Evolutionary conservation across 352 stramenopile genomes (phyloP).

Genomic region (Pythium grandisporangium): DNA sequence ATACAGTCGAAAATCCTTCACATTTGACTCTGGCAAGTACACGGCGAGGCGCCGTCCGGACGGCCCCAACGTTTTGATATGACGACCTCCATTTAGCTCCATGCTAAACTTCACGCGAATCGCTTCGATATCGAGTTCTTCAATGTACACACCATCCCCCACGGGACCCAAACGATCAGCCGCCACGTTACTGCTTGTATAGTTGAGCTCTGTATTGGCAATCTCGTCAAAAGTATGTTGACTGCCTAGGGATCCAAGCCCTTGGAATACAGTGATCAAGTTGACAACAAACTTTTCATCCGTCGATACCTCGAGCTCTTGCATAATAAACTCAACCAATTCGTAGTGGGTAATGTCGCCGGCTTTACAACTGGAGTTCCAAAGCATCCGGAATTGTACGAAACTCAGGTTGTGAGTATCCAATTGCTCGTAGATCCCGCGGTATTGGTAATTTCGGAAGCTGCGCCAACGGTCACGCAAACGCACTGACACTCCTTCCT

Average conservation of each 20-base stretch:
- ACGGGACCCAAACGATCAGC: slow-evolving; percentile 16
- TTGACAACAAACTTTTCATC: slow-evolving; percentile 89
- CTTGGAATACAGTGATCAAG: slow-evolving; percentile 85
- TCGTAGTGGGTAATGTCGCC: slow-evolving; percentile 82
- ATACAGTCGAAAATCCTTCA: slow-evolving; percentile 83
- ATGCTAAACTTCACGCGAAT: slow-evolving; percentile 83
- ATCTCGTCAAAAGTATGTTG: slow-evolving; percentile 78
- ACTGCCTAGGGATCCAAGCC: slow-evolving; percentile 58
- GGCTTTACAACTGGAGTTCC: slow-evolving; percentile 70
- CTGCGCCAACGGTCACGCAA: slow-evolving; percentile 76
- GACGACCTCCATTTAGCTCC: slow-evolving; percentile 75
- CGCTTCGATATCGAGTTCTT: slow-evolving; percentile 78
- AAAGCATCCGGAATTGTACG: slow-evolving; percentile 83
- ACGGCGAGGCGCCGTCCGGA: slow-evolving; percentile 63
- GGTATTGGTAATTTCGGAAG: slow-evolving; percentile 80
- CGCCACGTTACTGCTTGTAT: slow-evolving; percentile 17
- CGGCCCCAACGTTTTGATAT: slow-evolving; percentile 78
- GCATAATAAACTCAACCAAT: slow-evolving; percentile 78
- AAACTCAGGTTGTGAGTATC: slow-evolving; percentile 62
- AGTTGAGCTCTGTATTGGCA: slow-evolving; percentile 69
- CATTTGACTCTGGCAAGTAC: slow-evolving; percentile 84
- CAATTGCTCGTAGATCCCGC: slow-evolving; percentile 69
- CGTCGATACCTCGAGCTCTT: slow-evolving; percentile 83
- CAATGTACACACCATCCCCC: slow-evolving; percentile 75
- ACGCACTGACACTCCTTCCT: slow-evolving; percentile 80